Evolutionary conservation across 768 basidiomycete species (phyloP), one percentile per base, ranked within the genome.

Genomic region (Leccinum broughii): DNA sequence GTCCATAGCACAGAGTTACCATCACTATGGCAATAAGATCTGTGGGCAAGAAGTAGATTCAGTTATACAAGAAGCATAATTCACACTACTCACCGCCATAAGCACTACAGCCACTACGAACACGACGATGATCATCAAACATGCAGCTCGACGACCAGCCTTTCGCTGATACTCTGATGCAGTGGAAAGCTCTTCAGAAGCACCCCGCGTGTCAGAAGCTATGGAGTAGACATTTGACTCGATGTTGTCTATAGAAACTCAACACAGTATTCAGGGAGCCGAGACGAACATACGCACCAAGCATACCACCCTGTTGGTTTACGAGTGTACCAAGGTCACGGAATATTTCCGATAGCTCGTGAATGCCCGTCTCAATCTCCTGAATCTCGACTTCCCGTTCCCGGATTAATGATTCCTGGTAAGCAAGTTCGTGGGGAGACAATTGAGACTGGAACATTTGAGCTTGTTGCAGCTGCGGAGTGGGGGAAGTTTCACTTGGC

Each of bases 311-410:
- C 73, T 99, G 97, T 71, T 98, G 93, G 60, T 87, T 85, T 1
- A 99, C 95, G 51, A 99, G 81, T 15, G 94, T 95, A 49, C 95
- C 96, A 51, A 99, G 78, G 75, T 98, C 95, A 54, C 92, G 85
- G 81, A 99, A 98, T 70, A 99, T 98, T 75, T 98, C 93, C 28
- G 92, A 85, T 51, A 99, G 76, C 74, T 99, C 96, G 68, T 96
- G 93, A 57, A 99, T 98, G 7, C 97, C 96, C 7, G 86, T 88
- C 75, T 99, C 97, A 55, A 99, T 99, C 71, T 98, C 95, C 54
- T 91, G 85, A 57, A 98, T 98, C 69, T 98, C 97, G 0, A 81
- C 81, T 72, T 99, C 96, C 17, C 97, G 89, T 71, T 99, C 97
- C 41, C 59, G 71, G 39, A 74, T 75, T 39, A 98, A 78, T 10